Conservation (phyloP, 1,284 basidiomycete genomes). For the Lignosus rhinocerotis region DNA sequence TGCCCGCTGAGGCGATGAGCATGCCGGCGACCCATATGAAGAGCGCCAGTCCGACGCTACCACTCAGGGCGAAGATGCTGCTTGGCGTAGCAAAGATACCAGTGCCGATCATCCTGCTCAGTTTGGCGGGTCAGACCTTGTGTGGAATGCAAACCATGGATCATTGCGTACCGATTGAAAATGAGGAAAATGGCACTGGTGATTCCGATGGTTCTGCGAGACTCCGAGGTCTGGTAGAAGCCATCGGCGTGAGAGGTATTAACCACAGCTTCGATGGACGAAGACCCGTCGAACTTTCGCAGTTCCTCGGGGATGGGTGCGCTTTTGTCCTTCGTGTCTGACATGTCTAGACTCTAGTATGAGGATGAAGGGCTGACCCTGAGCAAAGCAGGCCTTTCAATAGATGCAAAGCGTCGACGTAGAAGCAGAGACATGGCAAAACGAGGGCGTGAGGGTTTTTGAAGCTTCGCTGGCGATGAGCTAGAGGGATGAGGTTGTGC, state of each 20-base stretch:
- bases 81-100: constrained; percentile 66
- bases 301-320: neutral
- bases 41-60: constrained; percentile 62
- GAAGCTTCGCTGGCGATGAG: neutral
- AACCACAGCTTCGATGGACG: neutral
- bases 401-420: neutral
- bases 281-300: neutral
- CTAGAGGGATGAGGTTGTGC: neutral
- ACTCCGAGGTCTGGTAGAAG: neutral
- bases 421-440: neutral
- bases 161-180: constrained; percentile 65
- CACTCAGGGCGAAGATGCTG: constrained; percentile 60
- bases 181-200: constrained; percentile 35
- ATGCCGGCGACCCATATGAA: constrained; percentile 74
- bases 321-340: neutral
- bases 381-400: neutral
- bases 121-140: constrained; percentile 28
- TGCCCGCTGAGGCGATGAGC: constrained; percentile 58
- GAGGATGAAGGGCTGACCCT: neutral
- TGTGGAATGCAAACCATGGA: neutral
- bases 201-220: constrained; percentile 46
- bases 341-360: neutral
- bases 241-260: neutral
- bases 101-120: constrained; percentile 59
- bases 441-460: neutral